These are phyloP conservation scores for Lasiodiplodia gonubiensis DNA, from an alignment of 2,329 filamentous ascomycete genomes.

Conservation along the genomic window DNA sequence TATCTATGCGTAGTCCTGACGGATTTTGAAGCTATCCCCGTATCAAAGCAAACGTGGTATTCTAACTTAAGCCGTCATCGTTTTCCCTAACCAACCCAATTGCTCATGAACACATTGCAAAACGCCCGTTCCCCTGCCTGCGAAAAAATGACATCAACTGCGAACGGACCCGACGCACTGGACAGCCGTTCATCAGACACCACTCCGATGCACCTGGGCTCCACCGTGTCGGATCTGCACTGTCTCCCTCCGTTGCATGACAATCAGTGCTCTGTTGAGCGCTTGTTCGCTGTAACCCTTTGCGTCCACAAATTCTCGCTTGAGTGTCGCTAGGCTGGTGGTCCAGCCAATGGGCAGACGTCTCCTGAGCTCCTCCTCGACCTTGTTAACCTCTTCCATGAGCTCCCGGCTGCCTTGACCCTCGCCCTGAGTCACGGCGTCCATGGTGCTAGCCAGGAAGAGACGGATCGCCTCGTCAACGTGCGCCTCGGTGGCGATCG, in stretches of 20 bases:
- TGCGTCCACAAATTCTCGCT: slow-evolving; percentile 88
- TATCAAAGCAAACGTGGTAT: slow-evolving; percentile 23
- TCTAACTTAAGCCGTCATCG: slow-evolving; percentile 9
- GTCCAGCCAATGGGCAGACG: slow-evolving; percentile 94
- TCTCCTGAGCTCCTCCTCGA: slow-evolving; percentile 87
- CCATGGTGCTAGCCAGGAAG: slow-evolving; percentile 97
- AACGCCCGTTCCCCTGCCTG: neutral
- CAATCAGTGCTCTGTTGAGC: slow-evolving; percentile 81
- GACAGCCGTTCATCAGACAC: slow-evolving; percentile 54
- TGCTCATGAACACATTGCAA: neutral
- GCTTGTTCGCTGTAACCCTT: slow-evolving; percentile 89
- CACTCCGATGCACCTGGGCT: slow-evolving; percentile 74
- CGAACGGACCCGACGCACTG: neutral
- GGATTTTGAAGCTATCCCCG: slow-evolving; percentile 6
- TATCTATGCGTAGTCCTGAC: slow-evolving; percentile 5
- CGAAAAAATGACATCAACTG: neutral
- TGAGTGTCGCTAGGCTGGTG: slow-evolving; percentile 83
- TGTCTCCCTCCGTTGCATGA: slow-evolving; percentile 86
- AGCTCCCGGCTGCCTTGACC: slow-evolving; percentile 81
- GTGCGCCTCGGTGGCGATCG: slow-evolving; percentile 86
- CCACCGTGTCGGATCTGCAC: slow-evolving; percentile 81
- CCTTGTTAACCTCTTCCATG: slow-evolving; percentile 84
- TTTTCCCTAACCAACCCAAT: slow-evolving; percentile 9
- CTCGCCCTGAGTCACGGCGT: slow-evolving; percentile 89
- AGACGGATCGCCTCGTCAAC: slow-evolving; percentile 97